Evolutionary conservation across 73 alveolate genomes (phyloP), one percentile per base, ranked within the genome.

Genomic region (Paraurostyla sp.): DNA sequence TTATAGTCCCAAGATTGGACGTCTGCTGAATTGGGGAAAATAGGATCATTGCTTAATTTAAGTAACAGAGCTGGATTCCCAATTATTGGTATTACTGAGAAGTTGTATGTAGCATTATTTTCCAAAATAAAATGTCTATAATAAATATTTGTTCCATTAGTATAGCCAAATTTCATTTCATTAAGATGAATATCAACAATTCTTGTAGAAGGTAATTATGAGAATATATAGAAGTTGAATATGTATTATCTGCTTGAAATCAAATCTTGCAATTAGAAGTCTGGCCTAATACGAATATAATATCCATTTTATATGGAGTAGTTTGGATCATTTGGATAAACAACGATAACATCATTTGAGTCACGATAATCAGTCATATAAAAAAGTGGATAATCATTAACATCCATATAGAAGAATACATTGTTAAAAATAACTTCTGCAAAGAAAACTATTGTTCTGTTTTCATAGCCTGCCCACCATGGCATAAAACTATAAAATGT

Each of bases 391-490:
- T 56, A 81, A 38, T 81, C 91, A 57, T 81, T 46, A 15, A 46
- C 65, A 32, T 57, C 16, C 16, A 59, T 42, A 40, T 81, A 57
- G 82, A 81, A 40, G 83, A 58, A 58, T 4, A 81, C 40, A 45
- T 81, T 81, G 71, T 81, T 81, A 71, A 81, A 56, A 0, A 36
- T 0, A 32, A 81, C 82, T 18, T 81, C 82, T 38, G 83, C 81
- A 32, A 58, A 56, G 71, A 81, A 46, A 23, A 81, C 42, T 40
- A 81, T 81, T 7, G 80, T 58, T n/a, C 91, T 35, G 36, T 81
- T 33, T 49, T 81, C 91, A 58, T 59, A 49, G 40, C 62, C 81
- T 13, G 81, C 56, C 91, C 91, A 81, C 82, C 83, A 81, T 1
- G 82, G 75, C 15, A 9, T 36, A 51, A 56, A 81, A 22, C 56